Conservation (phyloP, 176 grass and related monocot species). For the Poa annua region DNA sequence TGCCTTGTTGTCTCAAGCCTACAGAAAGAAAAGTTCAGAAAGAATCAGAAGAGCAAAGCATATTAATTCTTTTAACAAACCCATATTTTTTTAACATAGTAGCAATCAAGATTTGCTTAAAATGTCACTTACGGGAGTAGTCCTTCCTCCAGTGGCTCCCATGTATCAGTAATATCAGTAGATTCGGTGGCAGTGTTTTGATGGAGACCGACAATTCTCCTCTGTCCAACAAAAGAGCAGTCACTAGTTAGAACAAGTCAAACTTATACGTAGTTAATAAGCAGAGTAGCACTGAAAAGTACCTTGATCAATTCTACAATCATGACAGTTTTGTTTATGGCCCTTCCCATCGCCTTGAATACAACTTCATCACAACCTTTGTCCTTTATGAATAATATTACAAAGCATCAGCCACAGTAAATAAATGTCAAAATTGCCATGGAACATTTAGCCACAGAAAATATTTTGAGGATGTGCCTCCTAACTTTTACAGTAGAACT, state of each 20-base stretch:
- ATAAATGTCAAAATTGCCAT: not conserved
- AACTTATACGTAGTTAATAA: not conserved
- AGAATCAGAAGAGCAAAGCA: constrained; percentile 13
- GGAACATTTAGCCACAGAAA: not conserved
- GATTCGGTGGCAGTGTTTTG: constrained; percentile 81
- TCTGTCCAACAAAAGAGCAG: constrained; percentile 49
- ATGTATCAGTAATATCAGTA: constrained; percentile 97
- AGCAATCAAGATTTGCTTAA: not conserved
- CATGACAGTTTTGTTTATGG: constrained; percentile 99
- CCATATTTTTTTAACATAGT: not conserved
- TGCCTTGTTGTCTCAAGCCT: constrained; percentile 98
- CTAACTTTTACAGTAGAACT: not conserved
- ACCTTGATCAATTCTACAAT: constrained; percentile 98
- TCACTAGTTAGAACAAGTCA: constrained; percentile 2
- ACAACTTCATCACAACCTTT: constrained; percentile 93
- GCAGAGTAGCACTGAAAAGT: not conserved
- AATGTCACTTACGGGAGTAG: constrained; percentile 80
- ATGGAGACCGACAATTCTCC: constrained; percentile 96
- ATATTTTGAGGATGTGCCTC: not conserved
- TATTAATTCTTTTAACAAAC: not conserved
- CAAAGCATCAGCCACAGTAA: constrained; percentile 33
- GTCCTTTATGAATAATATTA: constrained; percentile 57
- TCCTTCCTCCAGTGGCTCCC: constrained; percentile 99
- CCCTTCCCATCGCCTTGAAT: constrained; percentile 98
- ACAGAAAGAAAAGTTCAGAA: constrained; percentile 18